A percentile compares a stretch with the other conserved stretches of the same genome.
Conservation (phyloP, 257 asterid genomes). For the Solanum sejunctum region DNA sequence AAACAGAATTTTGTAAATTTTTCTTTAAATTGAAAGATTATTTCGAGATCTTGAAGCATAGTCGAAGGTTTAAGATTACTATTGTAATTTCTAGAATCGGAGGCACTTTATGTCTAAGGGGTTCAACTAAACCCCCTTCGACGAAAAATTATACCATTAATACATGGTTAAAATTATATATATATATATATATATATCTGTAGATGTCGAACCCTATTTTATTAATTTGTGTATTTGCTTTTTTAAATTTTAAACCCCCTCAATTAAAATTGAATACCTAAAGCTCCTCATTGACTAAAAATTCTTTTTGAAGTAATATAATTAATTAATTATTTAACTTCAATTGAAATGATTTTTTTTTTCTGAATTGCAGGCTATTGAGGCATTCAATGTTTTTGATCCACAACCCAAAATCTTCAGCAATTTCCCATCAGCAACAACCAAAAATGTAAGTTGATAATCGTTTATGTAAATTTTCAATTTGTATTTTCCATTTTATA, state of each 20-base stretch:
- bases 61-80: accelerated
- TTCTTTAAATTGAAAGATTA: neutral
- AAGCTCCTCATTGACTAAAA: too few relatives aligned
- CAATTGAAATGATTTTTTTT: neutral
- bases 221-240: too few relatives aligned
- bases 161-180: too few relatives aligned
- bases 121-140: too few relatives aligned
- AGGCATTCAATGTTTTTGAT: constrained; percentile 72
- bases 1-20: neutral
- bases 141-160: too few relatives aligned
- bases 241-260: too few relatives aligned
- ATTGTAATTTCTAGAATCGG: neutral
- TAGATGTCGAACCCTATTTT: too few relatives aligned
- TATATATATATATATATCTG: too few relatives aligned
- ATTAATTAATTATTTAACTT: neutral
- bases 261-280: too few relatives aligned
- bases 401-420: constrained; percentile 37
- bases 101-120: too few relatives aligned
- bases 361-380: constrained; percentile 36
- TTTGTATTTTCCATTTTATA: neutral
- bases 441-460: constrained; percentile 61
- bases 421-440: constrained; percentile 34
- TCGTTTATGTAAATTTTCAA: neutral
- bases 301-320: neutral
- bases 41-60: neutral